phyloP scores from a whole-genome alignment of 106 monocot species.

The Allium cepa region DNA sequence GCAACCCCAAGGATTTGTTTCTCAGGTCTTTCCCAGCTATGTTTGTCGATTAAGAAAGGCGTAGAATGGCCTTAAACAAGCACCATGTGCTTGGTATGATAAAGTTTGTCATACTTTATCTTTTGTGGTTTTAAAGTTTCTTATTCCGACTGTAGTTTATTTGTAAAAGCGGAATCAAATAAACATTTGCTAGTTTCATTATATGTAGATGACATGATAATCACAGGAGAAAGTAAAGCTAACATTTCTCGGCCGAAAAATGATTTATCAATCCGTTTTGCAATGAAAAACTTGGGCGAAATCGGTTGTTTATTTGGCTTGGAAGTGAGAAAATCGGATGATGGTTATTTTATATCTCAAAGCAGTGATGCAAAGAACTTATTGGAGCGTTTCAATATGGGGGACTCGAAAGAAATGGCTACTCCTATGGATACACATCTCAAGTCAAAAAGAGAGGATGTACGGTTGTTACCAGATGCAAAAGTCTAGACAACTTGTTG shows the following conservation, averaged over 20 bases:
- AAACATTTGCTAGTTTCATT: constrained; percentile 2
- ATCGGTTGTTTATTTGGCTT: too few relatives aligned
- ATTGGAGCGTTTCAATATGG: not conserved
- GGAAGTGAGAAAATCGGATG: too few relatives aligned
- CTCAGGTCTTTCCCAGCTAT: too few relatives aligned
- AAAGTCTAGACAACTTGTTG: constrained; percentile 3
- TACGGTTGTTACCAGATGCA: not conserved
- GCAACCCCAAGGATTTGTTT: too few relatives aligned
- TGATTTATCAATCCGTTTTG: not conserved
- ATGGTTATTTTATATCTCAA: constrained; percentile 9
- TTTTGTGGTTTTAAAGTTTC: too few relatives aligned
- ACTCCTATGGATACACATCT: constrained; percentile 5
- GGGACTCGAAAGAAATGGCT: not conserved
- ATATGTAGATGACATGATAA: too few relatives aligned
- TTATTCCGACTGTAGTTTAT: too few relatives aligned
- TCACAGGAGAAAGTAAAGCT: not conserved
- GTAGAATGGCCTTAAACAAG: too few relatives aligned
- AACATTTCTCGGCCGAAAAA: not conserved
- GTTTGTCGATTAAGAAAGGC: too few relatives aligned
- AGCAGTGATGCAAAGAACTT: constrained; percentile 4
- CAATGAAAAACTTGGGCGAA: constrained; percentile 7
- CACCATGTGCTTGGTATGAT: too few relatives aligned
- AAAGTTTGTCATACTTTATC: too few relatives aligned
- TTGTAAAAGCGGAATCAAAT: not conserved
- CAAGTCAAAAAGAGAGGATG: constrained; percentile 8